phyloP scores from a whole-genome alignment of 805 yeast species.

The Cyberlindnera bimundalis region DNA sequence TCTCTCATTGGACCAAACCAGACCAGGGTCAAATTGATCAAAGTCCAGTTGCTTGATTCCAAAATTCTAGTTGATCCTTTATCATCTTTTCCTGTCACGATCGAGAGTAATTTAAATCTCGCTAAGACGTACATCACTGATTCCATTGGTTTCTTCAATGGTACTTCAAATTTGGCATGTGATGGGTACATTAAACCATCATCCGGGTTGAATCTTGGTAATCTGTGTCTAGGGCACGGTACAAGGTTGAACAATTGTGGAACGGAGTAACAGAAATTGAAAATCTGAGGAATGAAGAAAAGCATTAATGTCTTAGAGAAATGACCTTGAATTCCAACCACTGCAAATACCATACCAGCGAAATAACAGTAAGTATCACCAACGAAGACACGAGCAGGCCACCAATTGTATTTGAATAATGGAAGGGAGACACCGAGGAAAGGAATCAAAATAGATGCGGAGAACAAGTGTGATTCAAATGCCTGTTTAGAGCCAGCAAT shows the following conservation, averaged over 20 bases:
- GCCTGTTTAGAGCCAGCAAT: conserved; percentile 37
- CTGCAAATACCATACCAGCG: conserved; percentile 98
- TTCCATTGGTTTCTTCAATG: conserved; percentile 32
- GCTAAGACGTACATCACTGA: conserved; percentile 45
- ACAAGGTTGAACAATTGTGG: conserved; percentile 87
- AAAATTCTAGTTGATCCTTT: conserved; percentile 26
- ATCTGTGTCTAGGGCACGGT: conserved; percentile 93
- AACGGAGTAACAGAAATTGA: conserved; percentile 85
- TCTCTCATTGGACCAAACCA: conserved; percentile 91
- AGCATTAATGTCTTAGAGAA: conserved; percentile 88
- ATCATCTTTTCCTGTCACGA: conserved; percentile 25
- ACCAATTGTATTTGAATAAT: conserved; percentile 77
- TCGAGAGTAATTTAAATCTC: conserved; percentile 45
- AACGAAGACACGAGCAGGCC: conserved; percentile 89
- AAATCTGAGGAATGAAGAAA: conserved; percentile 85
- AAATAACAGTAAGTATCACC: conserved; percentile 98
- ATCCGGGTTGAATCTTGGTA: conserved; percentile 69
- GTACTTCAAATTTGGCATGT: conserved; percentile 39
- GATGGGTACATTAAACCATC: conserved; percentile 80
- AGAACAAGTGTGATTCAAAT: conserved; percentile 76
- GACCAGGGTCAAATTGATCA: conserved; percentile 78
- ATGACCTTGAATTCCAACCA: conserved; percentile 93
- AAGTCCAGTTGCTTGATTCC: conserved; percentile 60
- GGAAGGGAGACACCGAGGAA: conserved; percentile 82
- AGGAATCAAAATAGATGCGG: conserved; percentile 77